phyloP scores from a whole-genome alignment of 495 filamentous ascomycete species.

The Mytilinidion resinicola region DNA sequence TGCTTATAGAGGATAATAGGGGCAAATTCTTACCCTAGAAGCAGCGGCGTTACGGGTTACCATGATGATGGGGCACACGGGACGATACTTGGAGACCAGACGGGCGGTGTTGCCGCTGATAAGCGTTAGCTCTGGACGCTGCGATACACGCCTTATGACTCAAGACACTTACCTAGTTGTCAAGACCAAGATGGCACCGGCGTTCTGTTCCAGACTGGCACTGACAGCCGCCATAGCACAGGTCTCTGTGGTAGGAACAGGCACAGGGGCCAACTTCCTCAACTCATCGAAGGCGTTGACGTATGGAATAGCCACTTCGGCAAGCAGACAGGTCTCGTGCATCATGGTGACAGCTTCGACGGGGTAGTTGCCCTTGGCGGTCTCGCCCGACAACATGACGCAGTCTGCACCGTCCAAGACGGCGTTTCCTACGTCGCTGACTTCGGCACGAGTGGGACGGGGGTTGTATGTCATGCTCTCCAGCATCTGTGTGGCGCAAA shows the following conservation, averaged over 20 bases:
- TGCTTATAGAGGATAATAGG: neutral
- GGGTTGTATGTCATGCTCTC: conserved; percentile 99
- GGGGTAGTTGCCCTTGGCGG: conserved; percentile 94
- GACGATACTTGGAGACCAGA: conserved; percentile 94
- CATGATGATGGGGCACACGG: conserved; percentile 98
- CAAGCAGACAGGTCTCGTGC: conserved; percentile 92
- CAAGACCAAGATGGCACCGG: conserved; percentile 87
- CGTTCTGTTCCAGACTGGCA: conserved; percentile 89
- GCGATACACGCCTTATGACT: neutral
- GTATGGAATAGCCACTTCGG: conserved; percentile 94
- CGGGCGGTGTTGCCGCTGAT: conserved; percentile 79
- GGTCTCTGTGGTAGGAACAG: conserved; percentile 79
- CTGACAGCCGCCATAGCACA: conserved; percentile 95
- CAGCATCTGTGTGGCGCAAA: conserved; percentile 88
- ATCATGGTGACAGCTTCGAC: conserved; percentile 91
- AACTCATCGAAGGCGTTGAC: conserved; percentile 95
- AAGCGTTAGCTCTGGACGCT: conserved; percentile 2
- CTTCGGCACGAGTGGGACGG: conserved; percentile 93
- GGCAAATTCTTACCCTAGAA: conserved; percentile 53
- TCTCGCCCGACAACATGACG: conserved; percentile 99
- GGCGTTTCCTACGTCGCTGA: conserved; percentile 96
- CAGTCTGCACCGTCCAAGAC: conserved; percentile 97
- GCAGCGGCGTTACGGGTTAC: conserved; percentile 80
- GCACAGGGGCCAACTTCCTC: conserved; percentile 69
- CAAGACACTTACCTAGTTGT: conserved; percentile 64